Evolutionary conservation across 2,329 filamentous ascomycete species (phyloP).

Genomic region (Sphaceloma murrayae): DNA sequence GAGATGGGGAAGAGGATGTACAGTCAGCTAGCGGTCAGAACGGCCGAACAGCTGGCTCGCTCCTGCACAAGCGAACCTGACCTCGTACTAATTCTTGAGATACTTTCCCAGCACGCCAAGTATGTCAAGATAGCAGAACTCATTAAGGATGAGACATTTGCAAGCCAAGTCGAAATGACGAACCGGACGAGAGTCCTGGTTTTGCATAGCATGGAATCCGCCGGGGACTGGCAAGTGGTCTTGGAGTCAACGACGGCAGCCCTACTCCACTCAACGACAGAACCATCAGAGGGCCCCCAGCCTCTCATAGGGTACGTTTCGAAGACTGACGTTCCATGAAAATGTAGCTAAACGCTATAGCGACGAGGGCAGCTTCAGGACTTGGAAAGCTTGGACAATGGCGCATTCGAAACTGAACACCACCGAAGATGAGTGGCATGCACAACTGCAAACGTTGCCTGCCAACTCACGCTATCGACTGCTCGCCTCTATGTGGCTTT

Average conservation of each 20-base stretch:
- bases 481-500: background rate
- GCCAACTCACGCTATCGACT: background rate
- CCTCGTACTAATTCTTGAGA: background rate
- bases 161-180: too few species aligned
- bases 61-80: background rate
- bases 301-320: too few species aligned
- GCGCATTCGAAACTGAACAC: background rate
- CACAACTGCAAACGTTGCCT: background rate
- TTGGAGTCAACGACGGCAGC: too few species aligned
- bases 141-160: too few species aligned
- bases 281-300: too few species aligned
- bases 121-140: background rate
- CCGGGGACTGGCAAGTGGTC: too few species aligned
- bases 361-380: background rate
- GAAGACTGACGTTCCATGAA: too few species aligned
- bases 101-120: background rate
- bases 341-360: too few species aligned
- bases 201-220: too few species aligned
- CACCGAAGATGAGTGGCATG: background rate
- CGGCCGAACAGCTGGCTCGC: background rate
- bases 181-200: too few species aligned
- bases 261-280: too few species aligned
- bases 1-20: constrained; percentile 7
- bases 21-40: constrained; percentile 7
- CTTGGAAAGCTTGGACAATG: constrained; percentile 1